phyloP scores from a whole-genome alignment of 2,329 filamentous ascomycete genomes.

The Simplicillium sp. region DNA sequence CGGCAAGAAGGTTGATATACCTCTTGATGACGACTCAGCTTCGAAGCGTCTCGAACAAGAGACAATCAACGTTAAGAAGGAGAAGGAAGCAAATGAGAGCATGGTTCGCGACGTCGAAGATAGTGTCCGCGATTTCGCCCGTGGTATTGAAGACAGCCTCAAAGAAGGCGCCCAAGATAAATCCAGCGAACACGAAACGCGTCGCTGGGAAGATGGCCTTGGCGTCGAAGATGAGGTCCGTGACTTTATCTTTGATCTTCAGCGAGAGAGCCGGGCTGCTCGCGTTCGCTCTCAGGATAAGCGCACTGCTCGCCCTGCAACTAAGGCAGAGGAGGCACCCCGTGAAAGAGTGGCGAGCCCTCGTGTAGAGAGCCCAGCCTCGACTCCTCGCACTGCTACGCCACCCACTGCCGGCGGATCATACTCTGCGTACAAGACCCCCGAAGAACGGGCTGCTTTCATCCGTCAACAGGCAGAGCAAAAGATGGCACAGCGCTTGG shows the following conservation, averaged over 20 bases:
- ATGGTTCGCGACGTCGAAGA: slow-evolving; percentile 98
- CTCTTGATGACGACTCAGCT: slow-evolving; percentile 65
- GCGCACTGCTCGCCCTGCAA: slow-evolving; percentile 30
- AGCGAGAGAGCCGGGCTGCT: slow-evolving; percentile 72
- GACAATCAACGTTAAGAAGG: slow-evolving; percentile 66
- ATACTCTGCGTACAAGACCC: slow-evolving; percentile 78
- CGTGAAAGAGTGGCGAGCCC: slow-evolving; percentile 28
- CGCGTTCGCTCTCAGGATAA: slow-evolving; percentile 55
- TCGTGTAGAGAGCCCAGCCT: slow-evolving; percentile 41
- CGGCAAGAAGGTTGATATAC: slow-evolving; percentile 64
- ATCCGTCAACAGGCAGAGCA: slow-evolving; percentile 96
- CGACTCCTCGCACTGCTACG: slow-evolving; percentile 41
- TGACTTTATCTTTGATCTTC: slow-evolving; percentile 95
- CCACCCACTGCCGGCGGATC: slow-evolving; percentile 46
- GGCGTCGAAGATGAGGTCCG: slow-evolving; percentile 95
- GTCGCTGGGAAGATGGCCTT: slow-evolving; percentile 91
- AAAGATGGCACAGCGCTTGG: slow-evolving; percentile 91
- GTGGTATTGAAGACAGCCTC: slow-evolving; percentile 75
- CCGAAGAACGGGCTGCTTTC: slow-evolving; percentile 88
- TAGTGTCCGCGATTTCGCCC: slow-evolving; percentile 81
- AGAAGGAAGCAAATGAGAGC: slow-evolving; percentile 87
- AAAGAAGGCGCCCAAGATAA: slow-evolving; percentile 71
- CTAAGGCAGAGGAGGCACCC: slow-evolving; percentile 32
- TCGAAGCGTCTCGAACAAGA: slow-evolving; percentile 85
- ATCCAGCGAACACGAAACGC: slow-evolving; percentile 77